Conservation (phyloP, 2,329 filamentous ascomycete species). For the Beauveria pseudobassiana region DNA sequence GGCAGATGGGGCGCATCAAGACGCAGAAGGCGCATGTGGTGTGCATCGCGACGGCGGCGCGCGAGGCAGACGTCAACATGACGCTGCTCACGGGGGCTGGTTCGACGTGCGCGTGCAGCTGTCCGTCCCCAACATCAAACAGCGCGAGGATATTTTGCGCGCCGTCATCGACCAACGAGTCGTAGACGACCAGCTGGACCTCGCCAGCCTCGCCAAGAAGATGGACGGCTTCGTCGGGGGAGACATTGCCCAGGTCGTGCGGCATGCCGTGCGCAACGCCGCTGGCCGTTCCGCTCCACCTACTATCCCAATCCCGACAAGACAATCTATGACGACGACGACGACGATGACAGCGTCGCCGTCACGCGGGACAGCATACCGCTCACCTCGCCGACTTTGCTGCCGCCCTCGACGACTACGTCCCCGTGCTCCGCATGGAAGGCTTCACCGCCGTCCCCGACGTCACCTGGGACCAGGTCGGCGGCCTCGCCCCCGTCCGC, state of each 20-base stretch:
- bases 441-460: constrained; percentile 92
- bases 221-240: constrained; percentile 92
- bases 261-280: constrained; percentile 33
- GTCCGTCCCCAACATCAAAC: constrained; percentile 72
- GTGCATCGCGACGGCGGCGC: constrained; percentile 84
- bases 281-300: constrained; percentile 26
- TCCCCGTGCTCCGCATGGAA: constrained; percentile 68
- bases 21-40: constrained; percentile 67
- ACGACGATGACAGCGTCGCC: background rate
- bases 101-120: constrained; percentile 85
- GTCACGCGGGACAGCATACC: background rate
- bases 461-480: constrained; percentile 89
- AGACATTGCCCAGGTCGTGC: constrained; percentile 65
- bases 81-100: constrained; percentile 64
- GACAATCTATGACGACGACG: background rate
- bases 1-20: constrained; percentile 78
- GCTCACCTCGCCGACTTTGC: constrained; percentile 52
- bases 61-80: constrained; percentile 78
- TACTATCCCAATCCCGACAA: constrained; percentile 15
- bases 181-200: constrained; percentile 56
- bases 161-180: constrained; percentile 36
- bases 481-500: constrained; percentile 72
- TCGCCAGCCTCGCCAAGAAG: constrained; percentile 64
- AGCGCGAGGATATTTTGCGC: constrained; percentile 51
- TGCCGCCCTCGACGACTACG: constrained; percentile 57